Evolutionary conservation across 2,329 filamentous ascomycete species (phyloP).

Genomic region (Ceratocystis ficicola): DNA sequence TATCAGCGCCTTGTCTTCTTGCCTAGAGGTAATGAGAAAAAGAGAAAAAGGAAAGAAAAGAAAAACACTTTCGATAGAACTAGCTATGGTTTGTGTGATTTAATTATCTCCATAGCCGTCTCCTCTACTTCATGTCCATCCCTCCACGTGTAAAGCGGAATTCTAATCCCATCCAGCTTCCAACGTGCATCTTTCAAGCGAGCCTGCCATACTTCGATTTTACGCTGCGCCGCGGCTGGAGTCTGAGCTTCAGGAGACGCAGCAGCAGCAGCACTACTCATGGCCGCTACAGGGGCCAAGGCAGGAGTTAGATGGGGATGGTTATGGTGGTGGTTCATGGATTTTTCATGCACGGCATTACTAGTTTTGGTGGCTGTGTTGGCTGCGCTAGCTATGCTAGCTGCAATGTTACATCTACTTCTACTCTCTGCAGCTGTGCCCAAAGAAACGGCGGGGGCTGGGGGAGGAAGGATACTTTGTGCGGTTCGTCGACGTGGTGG

Average conservation of each 20-base stretch:
- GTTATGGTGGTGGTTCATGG: not conserved
- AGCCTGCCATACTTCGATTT: constrained; percentile 16
- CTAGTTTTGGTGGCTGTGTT: not conserved
- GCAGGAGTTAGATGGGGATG: constrained; percentile 43
- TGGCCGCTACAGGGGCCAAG: constrained; percentile 59
- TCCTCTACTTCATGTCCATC: constrained; percentile 56
- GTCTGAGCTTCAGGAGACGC: constrained; percentile 38
- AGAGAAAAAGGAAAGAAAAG: too few relatives aligned
- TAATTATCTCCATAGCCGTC: constrained; percentile 43
- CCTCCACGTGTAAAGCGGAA: constrained; percentile 61
- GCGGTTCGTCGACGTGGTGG: constrained; percentile 28
- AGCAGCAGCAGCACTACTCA: constrained; percentile 50
- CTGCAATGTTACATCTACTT: not conserved
- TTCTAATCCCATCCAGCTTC: constrained; percentile 48
- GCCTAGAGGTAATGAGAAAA: too few relatives aligned
- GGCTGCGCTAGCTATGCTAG: too few relatives aligned
- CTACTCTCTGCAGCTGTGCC: constrained; percentile 6
- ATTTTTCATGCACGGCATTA: too few relatives aligned
- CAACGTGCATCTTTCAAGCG: constrained; percentile 25
- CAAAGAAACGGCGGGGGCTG: not conserved
- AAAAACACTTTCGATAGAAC: not conserved
- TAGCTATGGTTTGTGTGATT: not conserved
- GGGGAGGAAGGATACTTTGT: constrained; percentile 18
- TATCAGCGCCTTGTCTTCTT: too few relatives aligned
- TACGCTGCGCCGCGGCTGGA: constrained; percentile 14